A percentile compares a stretch with the other conserved stretches of the same genome.
These are phyloP conservation scores for Eucalyptus cloeziana DNA, from an alignment of 345 rosid genomes.

Conservation along the genomic window DNA sequence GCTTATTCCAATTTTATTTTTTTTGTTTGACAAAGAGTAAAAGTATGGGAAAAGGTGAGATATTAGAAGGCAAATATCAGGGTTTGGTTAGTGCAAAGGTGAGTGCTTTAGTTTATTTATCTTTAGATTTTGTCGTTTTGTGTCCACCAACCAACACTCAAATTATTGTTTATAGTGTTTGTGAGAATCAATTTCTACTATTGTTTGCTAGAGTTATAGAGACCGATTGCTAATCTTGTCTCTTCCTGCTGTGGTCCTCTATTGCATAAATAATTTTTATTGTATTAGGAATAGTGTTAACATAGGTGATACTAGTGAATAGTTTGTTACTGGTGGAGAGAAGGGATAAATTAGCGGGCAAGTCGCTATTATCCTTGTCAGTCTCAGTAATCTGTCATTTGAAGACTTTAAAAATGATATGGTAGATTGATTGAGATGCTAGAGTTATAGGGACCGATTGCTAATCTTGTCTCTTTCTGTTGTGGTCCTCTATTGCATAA, in stretches of 20 bases:
- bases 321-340: too few relatives aligned
- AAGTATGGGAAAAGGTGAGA: too few relatives aligned
- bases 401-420: not conserved
- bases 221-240: not conserved
- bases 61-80: too few relatives aligned
- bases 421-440: not conserved
- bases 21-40: too few relatives aligned
- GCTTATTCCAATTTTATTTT: too few relatives aligned
- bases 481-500: not conserved
- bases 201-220: too few relatives aligned
- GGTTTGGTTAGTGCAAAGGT: too few relatives aligned
- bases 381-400: not conserved
- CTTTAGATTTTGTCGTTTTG: not conserved
- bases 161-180: not conserved
- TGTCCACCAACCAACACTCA: not conserved
- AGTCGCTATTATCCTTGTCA: not conserved
- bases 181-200: not conserved
- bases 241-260: not conserved
- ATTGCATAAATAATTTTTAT: not conserved
- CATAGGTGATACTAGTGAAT: not conserved
- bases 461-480: not conserved
- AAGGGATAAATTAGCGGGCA: not conserved
- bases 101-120: too few relatives aligned
- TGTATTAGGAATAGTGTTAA: not conserved
- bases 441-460: not conserved